These are phyloP conservation scores for Moricandia moricandioides DNA, from an alignment of 345 rosid species.

Conservation along the genomic window DNA sequence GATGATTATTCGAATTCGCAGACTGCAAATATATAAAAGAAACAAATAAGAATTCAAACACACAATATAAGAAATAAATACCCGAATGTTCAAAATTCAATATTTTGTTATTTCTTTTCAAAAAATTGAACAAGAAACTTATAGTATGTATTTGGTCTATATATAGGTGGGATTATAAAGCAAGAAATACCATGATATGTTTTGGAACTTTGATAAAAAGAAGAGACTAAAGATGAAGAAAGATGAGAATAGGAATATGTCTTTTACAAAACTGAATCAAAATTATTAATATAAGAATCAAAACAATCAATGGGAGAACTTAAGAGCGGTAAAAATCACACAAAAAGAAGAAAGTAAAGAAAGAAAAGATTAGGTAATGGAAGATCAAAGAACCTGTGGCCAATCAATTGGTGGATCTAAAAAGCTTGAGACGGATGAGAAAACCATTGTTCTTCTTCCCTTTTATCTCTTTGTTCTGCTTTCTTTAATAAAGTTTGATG, in stretches of 20 bases:
- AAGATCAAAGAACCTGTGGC: slow-evolving; percentile 38
- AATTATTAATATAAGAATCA: slow-evolving; percentile 33
- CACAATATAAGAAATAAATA: background rate
- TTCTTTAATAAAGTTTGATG: slow-evolving; percentile 42
- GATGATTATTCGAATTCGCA: slow-evolving; percentile 25
- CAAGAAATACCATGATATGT: slow-evolving; percentile 34
- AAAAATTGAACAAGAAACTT: background rate
- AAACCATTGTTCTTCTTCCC: slow-evolving; percentile 38
- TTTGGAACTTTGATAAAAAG: slow-evolving; percentile 24
- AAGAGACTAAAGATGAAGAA: slow-evolving; percentile 34
- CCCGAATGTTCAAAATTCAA: background rate
- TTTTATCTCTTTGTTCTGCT: slow-evolving; percentile 31
- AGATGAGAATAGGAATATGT: slow-evolving; percentile 37
- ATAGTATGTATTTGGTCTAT: slow-evolving; percentile 15
- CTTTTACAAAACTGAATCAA: slow-evolving; percentile 34
- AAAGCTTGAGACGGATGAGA: slow-evolving; percentile 39
- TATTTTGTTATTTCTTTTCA: background rate
- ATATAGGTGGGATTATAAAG: slow-evolving; percentile 35
- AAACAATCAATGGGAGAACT: slow-evolving; percentile 16
- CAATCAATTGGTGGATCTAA: slow-evolving; percentile 39
- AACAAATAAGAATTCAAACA: background rate
- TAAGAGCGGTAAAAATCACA: slow-evolving; percentile 19
- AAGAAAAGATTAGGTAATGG: slow-evolving; percentile 17
- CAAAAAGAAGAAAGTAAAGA: slow-evolving; percentile 18
- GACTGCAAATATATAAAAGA: slow-evolving; percentile 27